Percentiles rank a stretch among this genome's conserved stretches.
Conservation (phyloP, 192 early-diverging fungal genomes). For the Glomus cerebriforme region DNA sequence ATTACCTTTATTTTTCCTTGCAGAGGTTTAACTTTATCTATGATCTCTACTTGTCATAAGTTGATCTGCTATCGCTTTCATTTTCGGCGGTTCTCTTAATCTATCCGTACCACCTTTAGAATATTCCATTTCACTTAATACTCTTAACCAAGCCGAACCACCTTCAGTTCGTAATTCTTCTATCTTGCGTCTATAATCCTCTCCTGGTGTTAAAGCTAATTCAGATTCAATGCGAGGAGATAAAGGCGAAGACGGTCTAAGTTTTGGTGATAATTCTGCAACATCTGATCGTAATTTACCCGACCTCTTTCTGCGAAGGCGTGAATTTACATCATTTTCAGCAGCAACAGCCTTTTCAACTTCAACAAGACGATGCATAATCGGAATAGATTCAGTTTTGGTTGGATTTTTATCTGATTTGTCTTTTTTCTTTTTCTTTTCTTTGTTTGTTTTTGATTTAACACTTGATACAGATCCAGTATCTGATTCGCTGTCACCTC, state of each 20-base stretch:
- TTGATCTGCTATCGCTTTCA: conserved; percentile 7
- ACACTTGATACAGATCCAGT: conserved; percentile 31
- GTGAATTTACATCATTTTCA: conserved; percentile 8
- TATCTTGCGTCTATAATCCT: conserved; percentile 49
- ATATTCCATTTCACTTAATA: conserved; percentile 54
- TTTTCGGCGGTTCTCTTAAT: conserved; percentile 14
- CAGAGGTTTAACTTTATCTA: too few relatives aligned
- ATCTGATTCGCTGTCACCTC: not conserved
- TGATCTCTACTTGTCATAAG: not conserved
- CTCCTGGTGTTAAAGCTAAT: conserved; percentile 25
- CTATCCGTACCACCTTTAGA: not conserved
- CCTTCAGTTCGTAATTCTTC: conserved; percentile 56
- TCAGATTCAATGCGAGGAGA: conserved; percentile 26
- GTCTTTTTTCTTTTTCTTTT: conserved; percentile 28
- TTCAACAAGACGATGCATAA: conserved; percentile 6
- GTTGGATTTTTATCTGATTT: conserved; percentile 9
- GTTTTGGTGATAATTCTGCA: conserved; percentile 24
- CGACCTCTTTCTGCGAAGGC: not conserved
- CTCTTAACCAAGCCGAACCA: conserved; percentile 54
- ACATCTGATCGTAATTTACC: conserved; percentile 15
- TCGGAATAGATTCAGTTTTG: conserved; percentile 19
- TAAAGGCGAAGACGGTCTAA: conserved; percentile 32
- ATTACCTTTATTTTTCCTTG: too few relatives aligned
- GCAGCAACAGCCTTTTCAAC: conserved; percentile 19
- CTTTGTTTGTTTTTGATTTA: not conserved